Percentiles rank a stretch among this genome's conserved stretches.
These are phyloP conservation scores for Penicillium sp. DNA, from an alignment of 2,329 filamentous ascomycete species.

Conservation along the genomic window DNA sequence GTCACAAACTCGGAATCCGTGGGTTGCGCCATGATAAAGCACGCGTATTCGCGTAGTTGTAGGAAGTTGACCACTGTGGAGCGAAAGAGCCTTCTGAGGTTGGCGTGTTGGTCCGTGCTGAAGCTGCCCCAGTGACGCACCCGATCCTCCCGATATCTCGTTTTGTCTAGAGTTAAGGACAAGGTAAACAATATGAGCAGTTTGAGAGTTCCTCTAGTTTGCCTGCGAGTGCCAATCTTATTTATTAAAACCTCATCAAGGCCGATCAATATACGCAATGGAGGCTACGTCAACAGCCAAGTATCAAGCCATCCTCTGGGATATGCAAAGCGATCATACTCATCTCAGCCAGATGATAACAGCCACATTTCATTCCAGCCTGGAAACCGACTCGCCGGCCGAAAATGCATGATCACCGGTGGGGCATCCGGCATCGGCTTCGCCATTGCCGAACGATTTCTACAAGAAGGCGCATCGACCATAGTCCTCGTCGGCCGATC, in stretches of 20 bases:
- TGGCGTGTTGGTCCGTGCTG: constrained; percentile 14
- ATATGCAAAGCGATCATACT: constrained; percentile 6
- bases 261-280: constrained; percentile 1
- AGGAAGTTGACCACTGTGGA: constrained; percentile 6
- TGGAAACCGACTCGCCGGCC: constrained; percentile 32
- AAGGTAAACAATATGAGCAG: not conserved
- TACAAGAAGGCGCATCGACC: constrained; percentile 59
- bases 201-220: not conserved
- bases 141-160: not conserved
- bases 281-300: not conserved
- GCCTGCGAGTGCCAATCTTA: not conserved
- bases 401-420: constrained; percentile 62
- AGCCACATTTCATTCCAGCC: constrained; percentile 10
- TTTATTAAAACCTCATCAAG: not conserved
- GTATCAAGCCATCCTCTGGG: not conserved
- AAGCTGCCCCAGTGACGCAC: constrained; percentile 7
- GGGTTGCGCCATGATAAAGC: constrained; percentile 15
- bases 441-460: constrained; percentile 66
- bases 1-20: constrained; percentile 58
- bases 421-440: constrained; percentile 70
- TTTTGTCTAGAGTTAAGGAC: not conserved
- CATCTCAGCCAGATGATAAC: constrained; percentile 6
- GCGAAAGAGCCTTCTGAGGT: constrained; percentile 9
- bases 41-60: constrained; percentile 16
- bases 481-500: constrained; percentile 62